Percentiles rank a stretch among this genome's conserved stretches.
phyloP scores from a whole-genome alignment of 78 protist genomes.

The Bigelowiella natans region DNA sequence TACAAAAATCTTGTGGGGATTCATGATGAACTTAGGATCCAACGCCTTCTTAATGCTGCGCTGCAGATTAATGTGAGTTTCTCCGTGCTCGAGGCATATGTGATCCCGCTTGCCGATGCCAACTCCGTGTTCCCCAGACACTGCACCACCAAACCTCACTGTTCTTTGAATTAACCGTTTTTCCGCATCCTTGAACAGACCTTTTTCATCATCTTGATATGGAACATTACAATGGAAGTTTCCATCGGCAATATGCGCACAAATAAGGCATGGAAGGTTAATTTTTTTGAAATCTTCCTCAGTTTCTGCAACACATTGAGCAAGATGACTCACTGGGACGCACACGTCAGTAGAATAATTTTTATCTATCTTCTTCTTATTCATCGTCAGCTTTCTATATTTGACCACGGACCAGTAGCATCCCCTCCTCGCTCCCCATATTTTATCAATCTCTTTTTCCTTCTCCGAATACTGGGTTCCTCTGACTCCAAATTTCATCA shows the following conservation, averaged over 20 bases:
- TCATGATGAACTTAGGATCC: slow-evolving; percentile 54
- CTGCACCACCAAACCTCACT: slow-evolving; percentile 54
- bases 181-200: neutral
- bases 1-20: slow-evolving; percentile 40
- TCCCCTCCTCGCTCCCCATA: no score
- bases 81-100: slow-evolving; percentile 47
- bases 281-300: slow-evolving; percentile 36
- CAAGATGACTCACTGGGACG: slow-evolving; percentile 63
- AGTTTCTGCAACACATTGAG: slow-evolving; percentile 44
- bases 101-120: slow-evolving; percentile 57
- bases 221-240: slow-evolving; percentile 68
- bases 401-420: no score
- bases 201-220: slow-evolving; percentile 32
- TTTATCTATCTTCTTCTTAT: no score
- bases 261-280: slow-evolving; percentile 14
- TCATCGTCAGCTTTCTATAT: no score
- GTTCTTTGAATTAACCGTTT: slow-evolving; percentile 36
- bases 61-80: slow-evolving; percentile 46
- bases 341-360: slow-evolving; percentile 77
- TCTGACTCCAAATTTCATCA: no score
- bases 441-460: no score
- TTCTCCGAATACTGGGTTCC: no score
- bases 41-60: slow-evolving; percentile 48
- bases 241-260: slow-evolving; percentile 79
- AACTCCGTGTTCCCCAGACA: slow-evolving; percentile 78